Percentiles rank a stretch among this genome's conserved stretches.
phyloP scores from a whole-genome alignment of 2,329 filamentous ascomycete genomes.

The Ophiobolus disseminans region DNA sequence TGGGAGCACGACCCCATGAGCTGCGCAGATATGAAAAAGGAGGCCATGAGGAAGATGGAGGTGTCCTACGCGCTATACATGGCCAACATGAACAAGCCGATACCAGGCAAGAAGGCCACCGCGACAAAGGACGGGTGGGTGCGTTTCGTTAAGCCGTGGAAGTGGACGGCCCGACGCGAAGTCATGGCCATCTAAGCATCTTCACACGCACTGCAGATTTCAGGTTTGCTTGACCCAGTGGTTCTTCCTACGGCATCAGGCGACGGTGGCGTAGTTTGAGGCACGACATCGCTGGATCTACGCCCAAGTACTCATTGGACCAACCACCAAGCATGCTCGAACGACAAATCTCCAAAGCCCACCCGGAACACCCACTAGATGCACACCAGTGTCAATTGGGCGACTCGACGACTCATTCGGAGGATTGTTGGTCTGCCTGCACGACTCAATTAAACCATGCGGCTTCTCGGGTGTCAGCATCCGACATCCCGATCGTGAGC shows the following conservation, averaged over 20 bases:
- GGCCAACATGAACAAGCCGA: conserved; percentile 17
- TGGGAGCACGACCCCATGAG: conserved; percentile 32
- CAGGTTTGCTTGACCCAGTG: too few species aligned
- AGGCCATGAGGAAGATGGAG: conserved; percentile 33
- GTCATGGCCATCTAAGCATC: conserved; percentile 3
- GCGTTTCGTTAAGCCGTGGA: conserved; percentile 24
- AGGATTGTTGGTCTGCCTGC: not conserved
- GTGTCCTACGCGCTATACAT: conserved; percentile 33
- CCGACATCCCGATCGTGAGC: conserved; percentile 8
- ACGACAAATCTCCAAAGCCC: not conserved
- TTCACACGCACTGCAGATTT: not conserved
- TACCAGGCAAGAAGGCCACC: not conserved
- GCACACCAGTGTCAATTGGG: not conserved
- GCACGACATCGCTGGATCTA: too few species aligned
- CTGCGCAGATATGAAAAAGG: conserved; percentile 26
- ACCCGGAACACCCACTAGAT: not conserved
- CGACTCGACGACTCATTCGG: not conserved
- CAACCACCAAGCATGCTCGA: too few species aligned
- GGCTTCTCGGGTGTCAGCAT: conserved; percentile 8
- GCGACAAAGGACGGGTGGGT: conserved; percentile 24
- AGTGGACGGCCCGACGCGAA: conserved; percentile 3
- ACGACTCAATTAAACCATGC: conserved; percentile 6
- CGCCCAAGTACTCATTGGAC: too few species aligned
- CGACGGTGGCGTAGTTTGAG: too few species aligned
- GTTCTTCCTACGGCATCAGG: too few species aligned